Conservation (phyloP, 805 yeast species). For the Spathaspora sp. region DNA sequence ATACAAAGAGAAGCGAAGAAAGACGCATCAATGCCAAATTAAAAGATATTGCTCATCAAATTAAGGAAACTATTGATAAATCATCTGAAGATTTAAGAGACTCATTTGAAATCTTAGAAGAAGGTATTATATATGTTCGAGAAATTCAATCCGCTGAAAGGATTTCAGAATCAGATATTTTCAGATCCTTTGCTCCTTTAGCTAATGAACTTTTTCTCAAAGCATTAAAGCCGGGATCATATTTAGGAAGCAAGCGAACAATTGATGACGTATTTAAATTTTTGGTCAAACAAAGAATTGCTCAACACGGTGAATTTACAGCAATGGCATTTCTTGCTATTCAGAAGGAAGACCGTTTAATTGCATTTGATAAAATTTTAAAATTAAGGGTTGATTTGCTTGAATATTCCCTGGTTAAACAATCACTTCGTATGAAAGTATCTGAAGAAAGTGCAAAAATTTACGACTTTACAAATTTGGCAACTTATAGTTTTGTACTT, state of each 20-base stretch:
- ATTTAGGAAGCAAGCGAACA: slow-evolving; percentile 7
- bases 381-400: slow-evolving; percentile 30
- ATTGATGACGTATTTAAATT: slow-evolving; percentile 23
- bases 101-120: slow-evolving; percentile 34
- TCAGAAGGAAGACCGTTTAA: slow-evolving; percentile 6
- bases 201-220: slow-evolving; percentile 19
- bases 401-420: slow-evolving; percentile 17
- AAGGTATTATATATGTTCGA: slow-evolving; percentile 36
- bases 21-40: slow-evolving; percentile 23
- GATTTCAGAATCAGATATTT: slow-evolving; percentile 21
- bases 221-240: slow-evolving; percentile 11
- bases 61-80: slow-evolving; percentile 19
- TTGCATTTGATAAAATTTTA: slow-evolving; percentile 21
- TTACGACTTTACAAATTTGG: slow-evolving; percentile 18
- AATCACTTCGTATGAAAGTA: slow-evolving; percentile 2
- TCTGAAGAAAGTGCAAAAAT: neutral
- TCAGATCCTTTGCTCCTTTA: slow-evolving; percentile 24
- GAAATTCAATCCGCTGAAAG: slow-evolving; percentile 32
- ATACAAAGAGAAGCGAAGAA: neutral
- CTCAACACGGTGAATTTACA: slow-evolving; percentile 30
- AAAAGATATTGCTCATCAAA: slow-evolving; percentile 31
- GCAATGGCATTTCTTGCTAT: slow-evolving; percentile 14
- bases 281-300: slow-evolving; percentile 26
- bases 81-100: slow-evolving; percentile 21
- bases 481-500: slow-evolving; percentile 32